Conservation (phyloP, 2,329 filamentous ascomycete genomes). For the Ophiostoma quercus region DNA sequence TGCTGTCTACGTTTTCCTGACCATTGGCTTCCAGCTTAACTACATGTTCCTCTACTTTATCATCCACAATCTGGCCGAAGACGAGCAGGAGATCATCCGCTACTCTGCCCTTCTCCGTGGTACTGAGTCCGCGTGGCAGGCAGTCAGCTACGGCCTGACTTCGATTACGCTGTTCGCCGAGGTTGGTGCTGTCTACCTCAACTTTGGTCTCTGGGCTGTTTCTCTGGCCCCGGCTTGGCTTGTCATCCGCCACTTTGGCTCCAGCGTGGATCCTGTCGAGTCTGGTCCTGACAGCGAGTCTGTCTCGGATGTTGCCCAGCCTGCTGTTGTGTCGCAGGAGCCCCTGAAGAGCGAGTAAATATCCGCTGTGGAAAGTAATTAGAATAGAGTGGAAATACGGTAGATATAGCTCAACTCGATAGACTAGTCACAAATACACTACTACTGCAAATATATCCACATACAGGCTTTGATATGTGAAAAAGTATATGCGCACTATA, state of each 20-base stretch:
- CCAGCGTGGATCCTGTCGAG: background rate
- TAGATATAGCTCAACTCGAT: background rate
- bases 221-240: slow-evolving; percentile 62
- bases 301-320: background rate
- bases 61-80: slow-evolving; percentile 58
- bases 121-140: slow-evolving; percentile 68
- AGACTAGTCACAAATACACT: background rate
- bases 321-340: background rate
- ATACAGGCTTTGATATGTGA: too few species aligned
- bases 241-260: slow-evolving; percentile 54
- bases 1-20: slow-evolving; percentile 61
- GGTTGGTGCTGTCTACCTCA: slow-evolving; percentile 63
- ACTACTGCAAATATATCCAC: background rate
- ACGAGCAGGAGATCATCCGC: slow-evolving; percentile 60
- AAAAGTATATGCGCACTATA: too few species aligned
- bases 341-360: background rate
- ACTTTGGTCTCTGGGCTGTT: slow-evolving; percentile 63
- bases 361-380: background rate
- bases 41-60: slow-evolving; percentile 72
- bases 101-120: slow-evolving; percentile 63
- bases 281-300: slow-evolving; percentile 2
- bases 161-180: slow-evolving; percentile 58
- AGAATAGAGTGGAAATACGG: background rate
- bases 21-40: slow-evolving; percentile 64
- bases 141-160: slow-evolving; percentile 63